A percentile compares a stretch with the other conserved stretches of the same genome.
Conservation (phyloP, 345 rosid genomes). For the Populus simonii region DNA sequence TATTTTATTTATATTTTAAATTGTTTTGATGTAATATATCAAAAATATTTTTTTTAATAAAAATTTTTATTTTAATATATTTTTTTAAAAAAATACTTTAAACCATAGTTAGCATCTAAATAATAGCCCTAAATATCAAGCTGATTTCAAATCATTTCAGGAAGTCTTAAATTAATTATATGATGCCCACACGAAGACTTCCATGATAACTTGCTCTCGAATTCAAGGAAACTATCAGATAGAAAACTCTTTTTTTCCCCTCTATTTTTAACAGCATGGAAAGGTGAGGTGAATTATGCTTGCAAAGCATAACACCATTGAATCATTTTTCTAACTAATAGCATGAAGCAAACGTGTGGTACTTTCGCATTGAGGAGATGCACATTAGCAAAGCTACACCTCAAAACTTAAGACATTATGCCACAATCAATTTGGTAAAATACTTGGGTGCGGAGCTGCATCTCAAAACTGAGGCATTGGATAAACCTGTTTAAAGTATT, state of each 20-base stretch:
- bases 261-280: background rate
- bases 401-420: slow-evolving; percentile 3
- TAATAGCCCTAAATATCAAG: too few relatives aligned
- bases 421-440: slow-evolving; percentile 16
- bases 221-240: background rate
- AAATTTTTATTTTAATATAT: too few relatives aligned
- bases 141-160: background rate
- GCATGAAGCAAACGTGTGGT: background rate
- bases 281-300: too few relatives aligned
- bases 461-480: slow-evolving; percentile 16
- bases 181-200: background rate
- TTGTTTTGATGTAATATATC: accelerated
- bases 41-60: too few relatives aligned
- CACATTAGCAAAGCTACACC: background rate
- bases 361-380: background rate
- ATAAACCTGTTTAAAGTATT: slow-evolving; percentile 17
- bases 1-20: too few relatives aligned
- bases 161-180: background rate
- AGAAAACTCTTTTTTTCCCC: background rate
- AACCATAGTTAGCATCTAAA: too few relatives aligned
- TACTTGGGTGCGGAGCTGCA: background rate
- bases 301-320: too few relatives aligned
- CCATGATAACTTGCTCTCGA: background rate
- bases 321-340: too few relatives aligned
- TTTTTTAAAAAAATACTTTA: too few relatives aligned